Evolutionary conservation across 2,329 filamentous ascomycete genomes (phyloP).

Genomic region (Nemania sp.): DNA sequence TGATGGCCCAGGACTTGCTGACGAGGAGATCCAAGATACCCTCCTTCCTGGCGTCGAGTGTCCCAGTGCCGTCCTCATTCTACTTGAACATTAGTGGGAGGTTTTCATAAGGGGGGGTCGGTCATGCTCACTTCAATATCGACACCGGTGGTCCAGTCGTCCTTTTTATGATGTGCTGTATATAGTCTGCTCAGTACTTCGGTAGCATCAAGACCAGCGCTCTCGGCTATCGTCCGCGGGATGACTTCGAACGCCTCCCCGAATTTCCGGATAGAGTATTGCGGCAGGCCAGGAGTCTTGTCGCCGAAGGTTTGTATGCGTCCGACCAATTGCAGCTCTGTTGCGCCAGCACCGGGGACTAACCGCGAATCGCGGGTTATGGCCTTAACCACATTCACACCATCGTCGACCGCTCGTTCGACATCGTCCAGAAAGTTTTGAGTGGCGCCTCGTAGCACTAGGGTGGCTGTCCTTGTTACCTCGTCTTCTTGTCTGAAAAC

Average conservation of each 20-base stretch:
- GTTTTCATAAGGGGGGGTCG: neutral
- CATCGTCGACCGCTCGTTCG: constrained; percentile 95
- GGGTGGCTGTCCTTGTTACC: constrained; percentile 86
- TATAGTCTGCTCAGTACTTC: constrained; percentile 92
- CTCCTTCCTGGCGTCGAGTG: constrained; percentile 81
- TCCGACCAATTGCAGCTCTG: constrained; percentile 92
- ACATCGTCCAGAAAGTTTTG: constrained; percentile 98
- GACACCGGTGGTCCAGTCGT: constrained; percentile 88
- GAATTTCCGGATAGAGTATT: constrained; percentile 97
- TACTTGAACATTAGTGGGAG: constrained; percentile 15
- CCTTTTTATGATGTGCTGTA: constrained; percentile 86
- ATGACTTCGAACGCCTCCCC: constrained; percentile 98
- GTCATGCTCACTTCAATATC: constrained; percentile 73
- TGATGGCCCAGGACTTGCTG: constrained; percentile 95
- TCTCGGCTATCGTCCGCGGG: constrained; percentile 90
- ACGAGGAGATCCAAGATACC: constrained; percentile 92
- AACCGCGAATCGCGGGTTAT: constrained; percentile 91
- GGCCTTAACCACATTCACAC: constrained; percentile 97
- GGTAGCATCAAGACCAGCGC: constrained; percentile 94
- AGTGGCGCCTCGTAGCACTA: constrained; percentile 92
- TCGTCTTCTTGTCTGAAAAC: constrained; percentile 98
- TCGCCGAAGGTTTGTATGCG: constrained; percentile 89
- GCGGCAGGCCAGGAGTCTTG: constrained; percentile 87
- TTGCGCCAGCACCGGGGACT: constrained; percentile 91
- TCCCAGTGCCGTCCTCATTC: constrained; percentile 55